Conservation (phyloP, 148 eudicot genomes). For the Silene conica region DNA sequence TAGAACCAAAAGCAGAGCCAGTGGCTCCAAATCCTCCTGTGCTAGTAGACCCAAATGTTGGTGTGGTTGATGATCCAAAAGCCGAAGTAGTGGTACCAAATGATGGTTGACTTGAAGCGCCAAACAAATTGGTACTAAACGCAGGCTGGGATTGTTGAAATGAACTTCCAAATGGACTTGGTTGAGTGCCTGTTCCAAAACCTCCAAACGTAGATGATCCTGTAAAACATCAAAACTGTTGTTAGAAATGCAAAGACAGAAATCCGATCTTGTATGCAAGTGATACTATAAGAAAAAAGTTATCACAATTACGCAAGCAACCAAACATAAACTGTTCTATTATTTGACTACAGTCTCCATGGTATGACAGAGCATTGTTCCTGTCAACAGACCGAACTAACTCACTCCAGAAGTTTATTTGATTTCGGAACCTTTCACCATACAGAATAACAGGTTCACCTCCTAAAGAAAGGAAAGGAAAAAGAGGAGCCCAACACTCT, state of each 20-base stretch:
- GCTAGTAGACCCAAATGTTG: slow-evolving; percentile 63
- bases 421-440: not conserved
- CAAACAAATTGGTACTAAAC: slow-evolving; percentile 69
- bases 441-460: not conserved
- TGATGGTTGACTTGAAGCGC: slow-evolving; percentile 75
- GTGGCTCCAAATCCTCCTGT: slow-evolving; percentile 47
- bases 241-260: not conserved
- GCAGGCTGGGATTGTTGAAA: slow-evolving; percentile 85
- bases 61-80: slow-evolving; percentile 57
- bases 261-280: not conserved
- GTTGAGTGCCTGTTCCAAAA: slow-evolving; percentile 61
- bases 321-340: not conserved
- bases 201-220: slow-evolving; percentile 82
- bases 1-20: slow-evolving; percentile 41
- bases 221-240: slow-evolving; percentile 16
- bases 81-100: slow-evolving; percentile 60
- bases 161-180: slow-evolving; percentile 91
- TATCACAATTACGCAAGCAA: not conserved
- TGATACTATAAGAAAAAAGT: not conserved
- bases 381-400: not conserved
- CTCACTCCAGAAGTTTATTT: not conserved
- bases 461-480: not conserved
- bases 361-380: not conserved
- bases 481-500: not conserved
- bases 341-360: not conserved